Conservation (phyloP, 768 basidiomycete species). For the Roridomyces roridus region DNA sequence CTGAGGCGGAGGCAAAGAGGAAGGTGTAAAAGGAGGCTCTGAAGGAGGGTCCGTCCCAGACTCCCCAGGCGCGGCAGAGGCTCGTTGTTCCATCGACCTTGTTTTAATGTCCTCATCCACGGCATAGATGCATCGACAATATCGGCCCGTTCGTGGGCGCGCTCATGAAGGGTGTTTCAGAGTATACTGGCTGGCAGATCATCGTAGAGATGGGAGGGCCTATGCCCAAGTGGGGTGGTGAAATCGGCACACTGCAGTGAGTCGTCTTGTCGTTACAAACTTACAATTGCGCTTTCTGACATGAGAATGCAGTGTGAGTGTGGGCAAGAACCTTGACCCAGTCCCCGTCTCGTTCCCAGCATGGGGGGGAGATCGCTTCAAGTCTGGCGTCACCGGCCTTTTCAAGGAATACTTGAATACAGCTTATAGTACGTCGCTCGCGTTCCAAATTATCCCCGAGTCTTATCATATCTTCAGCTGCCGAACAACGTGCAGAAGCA, state of each 20-base stretch:
- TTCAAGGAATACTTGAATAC: no score
- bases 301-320: not conserved
- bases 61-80: not conserved
- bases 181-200: slow-evolving; percentile 1
- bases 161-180: slow-evolving; percentile 2
- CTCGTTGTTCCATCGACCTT: not conserved
- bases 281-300: no score
- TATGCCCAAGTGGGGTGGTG: slow-evolving; percentile 1
- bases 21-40: not conserved
- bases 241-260: slow-evolving; percentile 6
- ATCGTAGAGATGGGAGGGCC: slow-evolving; percentile 5
- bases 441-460: no score
- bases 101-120: not conserved
- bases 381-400: no score
- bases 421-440: no score
- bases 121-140: slow-evolving; percentile 1
- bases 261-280: no score
- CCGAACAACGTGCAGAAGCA: no score
- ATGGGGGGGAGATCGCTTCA: no score
- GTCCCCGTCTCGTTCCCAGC: no score
- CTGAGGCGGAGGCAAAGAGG: not conserved
- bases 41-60: slow-evolving; percentile 1
- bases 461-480: no score
- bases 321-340: no score
- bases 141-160: not conserved